Percentiles rank a stretch among this genome's conserved stretches.
Evolutionary conservation across 2,329 filamentous ascomycete genomes (phyloP).

Genomic region (Talaromyces piceae): DNA sequence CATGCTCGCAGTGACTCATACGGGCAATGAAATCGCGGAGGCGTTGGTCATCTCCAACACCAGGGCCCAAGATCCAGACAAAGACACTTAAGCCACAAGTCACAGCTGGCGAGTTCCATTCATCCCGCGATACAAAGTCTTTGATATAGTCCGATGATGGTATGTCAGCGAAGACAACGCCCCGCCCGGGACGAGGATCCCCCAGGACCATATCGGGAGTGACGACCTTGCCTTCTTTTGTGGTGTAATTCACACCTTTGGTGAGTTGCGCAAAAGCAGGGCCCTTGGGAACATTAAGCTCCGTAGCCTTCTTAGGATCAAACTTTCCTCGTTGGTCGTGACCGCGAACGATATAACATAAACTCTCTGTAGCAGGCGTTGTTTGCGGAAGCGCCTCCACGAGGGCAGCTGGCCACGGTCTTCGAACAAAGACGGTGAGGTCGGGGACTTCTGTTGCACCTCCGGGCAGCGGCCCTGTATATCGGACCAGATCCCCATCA

Average conservation of each 20-base stretch:
- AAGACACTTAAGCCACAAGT: constrained; percentile 61
- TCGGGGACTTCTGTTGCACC: constrained; percentile 47
- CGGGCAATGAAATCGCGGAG: constrained; percentile 64
- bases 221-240: constrained; percentile 59
- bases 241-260: constrained; percentile 55
- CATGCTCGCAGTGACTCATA: constrained; percentile 58
- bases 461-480: constrained; percentile 60
- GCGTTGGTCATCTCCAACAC: constrained; percentile 54
- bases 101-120: constrained; percentile 60
- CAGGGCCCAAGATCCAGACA: constrained; percentile 73
- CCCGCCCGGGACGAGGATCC: constrained; percentile 57
- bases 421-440: constrained; percentile 63
- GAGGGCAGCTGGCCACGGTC: constrained; percentile 69
- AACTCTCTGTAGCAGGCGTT: constrained; percentile 55
- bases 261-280: constrained; percentile 55
- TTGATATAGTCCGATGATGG: constrained; percentile 64
- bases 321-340: constrained; percentile 77
- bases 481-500: constrained; percentile 54
- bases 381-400: constrained; percentile 62
- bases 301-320: constrained; percentile 55
- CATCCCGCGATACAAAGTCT: constrained; percentile 59
- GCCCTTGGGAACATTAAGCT: constrained; percentile 56
- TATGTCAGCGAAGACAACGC: constrained; percentile 73
- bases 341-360: constrained; percentile 81
- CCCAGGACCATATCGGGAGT: constrained; percentile 84